Percentiles rank a stretch among this genome's conserved stretches.
These are phyloP conservation scores for Luvunga scandens DNA, from an alignment of 345 rosid genomes.

Conservation along the genomic window DNA sequence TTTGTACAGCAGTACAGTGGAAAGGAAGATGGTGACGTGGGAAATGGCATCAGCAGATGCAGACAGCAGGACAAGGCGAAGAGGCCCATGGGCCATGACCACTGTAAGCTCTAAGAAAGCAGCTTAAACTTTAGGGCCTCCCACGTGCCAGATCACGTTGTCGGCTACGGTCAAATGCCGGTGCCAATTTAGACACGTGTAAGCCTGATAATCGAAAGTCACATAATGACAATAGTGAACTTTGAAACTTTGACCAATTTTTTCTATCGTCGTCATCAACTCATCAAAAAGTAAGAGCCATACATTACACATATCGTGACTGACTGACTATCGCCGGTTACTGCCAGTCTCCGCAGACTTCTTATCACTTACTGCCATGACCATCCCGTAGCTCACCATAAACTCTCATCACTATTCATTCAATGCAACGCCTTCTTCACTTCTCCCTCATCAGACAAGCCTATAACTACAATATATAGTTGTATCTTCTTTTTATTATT, in stretches of 20 bases:
- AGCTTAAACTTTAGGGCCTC: slow-evolving; percentile 15
- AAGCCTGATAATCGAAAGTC: slow-evolving; percentile 29
- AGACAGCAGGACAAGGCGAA: not conserved
- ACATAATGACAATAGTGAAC: not conserved
- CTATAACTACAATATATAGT: too few relatives aligned
- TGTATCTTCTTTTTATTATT: too few relatives aligned
- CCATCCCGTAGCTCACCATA: not conserved
- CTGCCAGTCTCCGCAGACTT: slow-evolving; percentile 58
- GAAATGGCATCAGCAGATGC: slow-evolving; percentile 14
- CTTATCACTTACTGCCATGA: not conserved
- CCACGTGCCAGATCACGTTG: slow-evolving; percentile 58
- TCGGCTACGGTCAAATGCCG: slow-evolving; percentile 82
- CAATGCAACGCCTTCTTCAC: not conserved
- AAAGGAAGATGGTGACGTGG: slow-evolving; percentile 19
- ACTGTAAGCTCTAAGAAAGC: not conserved
- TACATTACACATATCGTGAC: slow-evolving; percentile 10
- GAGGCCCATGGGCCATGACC: too few relatives aligned
- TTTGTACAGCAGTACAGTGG: not conserved
- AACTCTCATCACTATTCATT: slow-evolving; percentile 3
- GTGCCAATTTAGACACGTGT: slow-evolving; percentile 69
- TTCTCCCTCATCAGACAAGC: not conserved
- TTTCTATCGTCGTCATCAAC: not conserved
- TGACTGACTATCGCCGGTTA: slow-evolving; percentile 23
- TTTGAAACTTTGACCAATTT: slow-evolving; percentile 50
- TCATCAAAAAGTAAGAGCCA: not conserved